A percentile compares a stretch with the other conserved stretches of the same genome.
Conservation (phyloP, 2,329 filamentous ascomycete genomes). For the Microsporum canis region DNA sequence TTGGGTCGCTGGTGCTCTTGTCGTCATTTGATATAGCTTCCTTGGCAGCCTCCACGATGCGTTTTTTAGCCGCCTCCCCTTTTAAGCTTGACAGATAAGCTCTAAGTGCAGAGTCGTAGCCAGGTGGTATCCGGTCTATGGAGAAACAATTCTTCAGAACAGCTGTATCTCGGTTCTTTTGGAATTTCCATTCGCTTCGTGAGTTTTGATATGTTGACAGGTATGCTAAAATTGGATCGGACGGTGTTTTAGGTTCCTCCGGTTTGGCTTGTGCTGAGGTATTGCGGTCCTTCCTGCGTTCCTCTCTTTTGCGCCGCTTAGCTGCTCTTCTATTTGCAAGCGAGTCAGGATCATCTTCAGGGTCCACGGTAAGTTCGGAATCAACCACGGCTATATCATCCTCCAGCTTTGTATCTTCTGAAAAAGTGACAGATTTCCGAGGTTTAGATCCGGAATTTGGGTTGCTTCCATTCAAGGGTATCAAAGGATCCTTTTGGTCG, state of each 20-base stretch:
- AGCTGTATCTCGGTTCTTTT: conserved; percentile 80
- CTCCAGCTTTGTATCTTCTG: conserved; percentile 48
- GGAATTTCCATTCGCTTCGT: conserved; percentile 78
- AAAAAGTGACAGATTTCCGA: conserved; percentile 53
- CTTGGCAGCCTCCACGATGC: conserved; percentile 56
- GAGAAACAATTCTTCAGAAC: conserved; percentile 75
- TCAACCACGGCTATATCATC: conserved; percentile 33
- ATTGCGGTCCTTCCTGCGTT: conserved; percentile 8
- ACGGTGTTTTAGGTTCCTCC: neutral
- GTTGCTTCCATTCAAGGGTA: conserved; percentile 15
- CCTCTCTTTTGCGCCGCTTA: conserved; percentile 12
- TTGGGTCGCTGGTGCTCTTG: conserved; percentile 15
- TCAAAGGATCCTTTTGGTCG: neutral
- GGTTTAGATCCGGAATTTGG: neutral
- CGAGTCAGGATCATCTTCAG: conserved; percentile 16
- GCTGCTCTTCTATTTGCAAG: conserved; percentile 14
- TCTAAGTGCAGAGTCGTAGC: conserved; percentile 58
- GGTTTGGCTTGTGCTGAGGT: conserved; percentile 4
- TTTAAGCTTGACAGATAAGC: conserved; percentile 71
- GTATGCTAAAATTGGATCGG: conserved; percentile 57
- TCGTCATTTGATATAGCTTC: conserved; percentile 42
- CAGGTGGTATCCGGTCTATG: conserved; percentile 55
- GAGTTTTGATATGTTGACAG: conserved; percentile 62
- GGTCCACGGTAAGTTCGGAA: conserved; percentile 6
- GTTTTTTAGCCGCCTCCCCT: conserved; percentile 54